Base-by-base conservation (phyloP, 2,329 filamentous ascomycete species). In the Colletotrichum australisinense region DNA sequence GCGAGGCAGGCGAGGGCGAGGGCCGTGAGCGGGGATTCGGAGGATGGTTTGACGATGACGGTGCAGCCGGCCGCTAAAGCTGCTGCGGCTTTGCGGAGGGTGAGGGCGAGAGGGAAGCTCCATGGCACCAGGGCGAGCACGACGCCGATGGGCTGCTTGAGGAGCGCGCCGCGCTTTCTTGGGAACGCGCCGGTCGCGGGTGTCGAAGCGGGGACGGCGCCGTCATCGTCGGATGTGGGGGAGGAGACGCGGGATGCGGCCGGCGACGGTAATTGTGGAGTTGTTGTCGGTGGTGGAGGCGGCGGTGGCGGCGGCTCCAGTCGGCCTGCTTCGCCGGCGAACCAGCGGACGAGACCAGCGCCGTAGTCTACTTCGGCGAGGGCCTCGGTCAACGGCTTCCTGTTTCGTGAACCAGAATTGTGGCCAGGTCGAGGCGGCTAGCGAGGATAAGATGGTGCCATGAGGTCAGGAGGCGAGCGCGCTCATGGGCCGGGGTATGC, bases 11-110 rank as follows among this genome's bases (percentile, higher is more conserved):
- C 83, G 1, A 84, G 76, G 28, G 92, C 91, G 59, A 92, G 90
- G 2, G 69, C 69, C 2, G 66, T 65, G 19, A 76, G 64, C 4
- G 75, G 74, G 5, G 76, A 75, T 74, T 80, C 80, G 9, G 77
- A 77, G n/a, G 78, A 78, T 14, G 80, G 78, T 57, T 80, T 78
- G 35, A 88, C 88, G 4, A 93, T 72, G 90, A 94, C 89, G 3
- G 92, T 94, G 80, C 93, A 94, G 24, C 93, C 93, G 14, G 93
- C 93, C 28, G 93, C 93, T 32, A 95, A 83, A 1, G 90, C 90
- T 0, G 90, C 83, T 1, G 81, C 83, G 9, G 84, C 81, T 73
- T 88, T 88, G 22, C 86, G 78, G 26, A 86, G 80, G 8, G 87
- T 81, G 81, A 90, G 87, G 12, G 86, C 87, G 26, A 86, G 79